Conservation (phyloP, 2,329 filamentous ascomycete species). For the Davidsoniella virescens region DNA sequence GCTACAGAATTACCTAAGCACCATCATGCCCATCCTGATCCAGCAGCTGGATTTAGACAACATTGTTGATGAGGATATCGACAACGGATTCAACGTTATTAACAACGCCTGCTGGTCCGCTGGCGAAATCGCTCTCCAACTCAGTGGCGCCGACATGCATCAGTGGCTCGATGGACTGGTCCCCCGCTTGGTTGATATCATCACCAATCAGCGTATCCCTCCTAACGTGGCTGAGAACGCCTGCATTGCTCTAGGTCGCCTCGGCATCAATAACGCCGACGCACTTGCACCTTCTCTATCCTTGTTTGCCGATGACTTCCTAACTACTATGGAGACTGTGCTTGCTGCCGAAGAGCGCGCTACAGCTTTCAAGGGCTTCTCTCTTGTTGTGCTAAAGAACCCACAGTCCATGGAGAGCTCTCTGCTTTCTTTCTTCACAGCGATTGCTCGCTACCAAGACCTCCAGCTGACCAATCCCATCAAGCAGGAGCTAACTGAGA, state of each 20-base stretch:
- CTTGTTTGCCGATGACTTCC: slow-evolving; percentile 67
- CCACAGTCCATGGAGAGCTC: slow-evolving; percentile 83
- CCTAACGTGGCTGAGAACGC: slow-evolving; percentile 85
- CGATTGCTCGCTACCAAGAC: slow-evolving; percentile 65
- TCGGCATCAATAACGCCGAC: slow-evolving; percentile 66
- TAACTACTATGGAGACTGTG: slow-evolving; percentile 67
- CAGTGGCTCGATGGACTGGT: slow-evolving; percentile 66
- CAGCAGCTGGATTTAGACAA: slow-evolving; percentile 72
- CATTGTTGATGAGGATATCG: slow-evolving; percentile 62
- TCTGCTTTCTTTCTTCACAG: slow-evolving; percentile 63
- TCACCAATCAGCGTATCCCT: slow-evolving; percentile 72
- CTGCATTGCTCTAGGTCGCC: slow-evolving; percentile 74
- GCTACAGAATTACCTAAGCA: slow-evolving; percentile 55
- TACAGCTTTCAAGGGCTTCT: slow-evolving; percentile 83
- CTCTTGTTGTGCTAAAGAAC: slow-evolving; percentile 67
- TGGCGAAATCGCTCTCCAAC: slow-evolving; percentile 77
- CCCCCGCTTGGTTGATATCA: slow-evolving; percentile 61
- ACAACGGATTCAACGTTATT: slow-evolving; percentile 76
- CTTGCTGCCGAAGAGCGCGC: slow-evolving; percentile 87
- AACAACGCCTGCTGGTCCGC: slow-evolving; percentile 98
- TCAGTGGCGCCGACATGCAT: slow-evolving; percentile 51
- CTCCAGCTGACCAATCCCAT: slow-evolving; percentile 42
- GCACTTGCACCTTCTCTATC: slow-evolving; percentile 63
- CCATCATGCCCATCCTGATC: slow-evolving; percentile 66
- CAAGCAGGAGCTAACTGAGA: slow-evolving; percentile 49